Evolutionary conservation across 352 stramenopile genomes (phyloP).

Genomic region (Elongisporangium senticosum): DNA sequence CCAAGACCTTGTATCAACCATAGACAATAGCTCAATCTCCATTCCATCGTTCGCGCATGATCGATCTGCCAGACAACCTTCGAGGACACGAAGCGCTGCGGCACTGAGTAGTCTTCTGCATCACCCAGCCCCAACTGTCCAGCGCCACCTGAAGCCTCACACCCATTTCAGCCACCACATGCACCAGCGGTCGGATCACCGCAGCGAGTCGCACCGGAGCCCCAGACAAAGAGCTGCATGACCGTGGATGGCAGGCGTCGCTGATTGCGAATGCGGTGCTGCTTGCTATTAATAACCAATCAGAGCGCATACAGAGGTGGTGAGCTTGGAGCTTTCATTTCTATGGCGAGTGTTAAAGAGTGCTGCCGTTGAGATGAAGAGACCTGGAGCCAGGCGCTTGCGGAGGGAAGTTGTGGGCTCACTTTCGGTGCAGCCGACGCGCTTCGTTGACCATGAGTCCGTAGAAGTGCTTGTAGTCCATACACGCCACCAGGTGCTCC

Average conservation of each 20-base stretch:
- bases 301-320: neutral
- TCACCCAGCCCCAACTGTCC: conserved; percentile 62
- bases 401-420: conserved; percentile 2
- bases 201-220: conserved; percentile 31
- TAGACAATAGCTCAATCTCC: neutral
- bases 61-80: conserved; percentile 5
- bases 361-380: neutral
- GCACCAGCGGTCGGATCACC: neutral
- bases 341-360: neutral
- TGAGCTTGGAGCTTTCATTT: neutral
- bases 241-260: conserved; percentile 3
- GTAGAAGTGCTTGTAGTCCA: conserved; percentile 83
- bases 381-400: neutral
- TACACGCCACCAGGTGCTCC: conserved; percentile 66
- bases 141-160: conserved; percentile 30
- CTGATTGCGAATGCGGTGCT: too few relatives aligned
- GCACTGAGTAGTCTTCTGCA: conserved; percentile 45
- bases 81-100: conserved; percentile 27
- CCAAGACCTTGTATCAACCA: conserved; percentile 11
- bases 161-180: neutral
- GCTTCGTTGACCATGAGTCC: conserved; percentile 78
- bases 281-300: neutral
- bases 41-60: conserved; percentile 1
- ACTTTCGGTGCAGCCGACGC: conserved; percentile 56
- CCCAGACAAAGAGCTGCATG: conserved; percentile 45